Percentiles rank a stretch among this genome's conserved stretches.
Conservation (phyloP, 1,284 basidiomycete genomes). For the Leccinum olivaceoglutinosum region DNA sequence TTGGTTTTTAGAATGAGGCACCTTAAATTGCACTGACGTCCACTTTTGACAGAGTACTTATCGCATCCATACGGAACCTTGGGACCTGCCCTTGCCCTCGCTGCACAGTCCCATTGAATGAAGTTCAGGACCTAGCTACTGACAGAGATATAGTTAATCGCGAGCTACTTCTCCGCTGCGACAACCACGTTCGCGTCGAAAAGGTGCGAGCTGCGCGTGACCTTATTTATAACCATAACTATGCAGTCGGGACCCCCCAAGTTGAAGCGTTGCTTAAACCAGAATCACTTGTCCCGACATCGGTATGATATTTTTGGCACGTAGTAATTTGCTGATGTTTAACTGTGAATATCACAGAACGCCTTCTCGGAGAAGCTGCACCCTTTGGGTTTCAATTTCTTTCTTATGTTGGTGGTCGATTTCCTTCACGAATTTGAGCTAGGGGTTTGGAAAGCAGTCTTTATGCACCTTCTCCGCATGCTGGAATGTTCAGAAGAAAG, state of each 20-base stretch:
- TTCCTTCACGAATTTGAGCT: neutral
- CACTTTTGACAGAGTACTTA: conserved; percentile 18
- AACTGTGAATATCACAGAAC: neutral
- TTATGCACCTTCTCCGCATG: neutral
- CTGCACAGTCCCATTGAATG: conserved; percentile 16
- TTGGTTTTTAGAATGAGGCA: conserved; percentile 5
- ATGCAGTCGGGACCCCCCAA: conserved; percentile 6
- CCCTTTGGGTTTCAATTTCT: neutral
- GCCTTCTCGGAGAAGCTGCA: conserved; percentile 1
- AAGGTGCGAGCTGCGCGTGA: conserved; percentile 7
- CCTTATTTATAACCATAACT: conserved; percentile 15
- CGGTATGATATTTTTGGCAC: neutral
- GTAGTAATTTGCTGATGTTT: neutral
- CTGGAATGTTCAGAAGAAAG: neutral
- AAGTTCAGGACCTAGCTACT: neutral
- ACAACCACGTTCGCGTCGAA: neutral
- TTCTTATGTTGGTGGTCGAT: neutral
- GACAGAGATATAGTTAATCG: neutral
- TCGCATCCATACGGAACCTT: conserved; percentile 25
- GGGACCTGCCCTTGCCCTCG: conserved; percentile 30
- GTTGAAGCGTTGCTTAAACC: conserved; percentile 10
- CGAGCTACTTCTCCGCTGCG: neutral
- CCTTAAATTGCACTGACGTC: neutral
- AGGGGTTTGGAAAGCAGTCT: neutral
- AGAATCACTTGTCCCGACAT: conserved; percentile 7